Evolutionary conservation across 371 early-diverging fungal genomes (phyloP).

Genomic region (Vairimorpha necatrix): DNA sequence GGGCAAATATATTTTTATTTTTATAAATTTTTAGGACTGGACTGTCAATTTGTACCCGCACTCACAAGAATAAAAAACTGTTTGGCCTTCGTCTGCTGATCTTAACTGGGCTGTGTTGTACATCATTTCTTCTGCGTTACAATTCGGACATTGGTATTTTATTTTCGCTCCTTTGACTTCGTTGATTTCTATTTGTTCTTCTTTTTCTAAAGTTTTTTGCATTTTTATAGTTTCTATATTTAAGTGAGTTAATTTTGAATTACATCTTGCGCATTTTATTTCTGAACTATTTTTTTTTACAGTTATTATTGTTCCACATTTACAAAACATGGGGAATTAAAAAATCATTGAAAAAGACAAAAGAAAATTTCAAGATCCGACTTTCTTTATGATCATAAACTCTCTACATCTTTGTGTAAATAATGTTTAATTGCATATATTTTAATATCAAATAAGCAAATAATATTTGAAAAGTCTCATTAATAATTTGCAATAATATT

Average conservation of each 20-base stretch:
- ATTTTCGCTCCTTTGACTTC: conserved; percentile 66
- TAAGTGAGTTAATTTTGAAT: not conserved
- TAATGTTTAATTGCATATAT: too few relatives aligned
- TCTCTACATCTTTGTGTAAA: too few relatives aligned
- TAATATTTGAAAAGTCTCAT: too few relatives aligned
- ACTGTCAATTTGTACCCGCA: conserved; percentile 74
- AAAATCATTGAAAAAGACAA: not conserved
- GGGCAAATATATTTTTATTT: not conserved
- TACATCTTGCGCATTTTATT: conserved; percentile 43
- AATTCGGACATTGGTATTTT: conserved; percentile 83
- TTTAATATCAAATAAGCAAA: too few relatives aligned
- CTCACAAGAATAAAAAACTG: conserved; percentile 93
- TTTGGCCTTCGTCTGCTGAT: conserved; percentile 98
- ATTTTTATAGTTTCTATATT: not conserved
- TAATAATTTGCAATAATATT: too few relatives aligned
- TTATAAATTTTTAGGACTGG: conserved; percentile 58
- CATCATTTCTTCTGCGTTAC: conserved; percentile 79
- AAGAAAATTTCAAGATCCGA: not conserved
- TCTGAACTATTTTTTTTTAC: conserved; percentile 1
- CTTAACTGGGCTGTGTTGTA: conserved; percentile 95
- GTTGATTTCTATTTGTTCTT: conserved; percentile 4
- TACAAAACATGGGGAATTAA: conserved; percentile 50
- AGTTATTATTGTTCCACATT: conserved; percentile 48
- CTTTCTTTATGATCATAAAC: too few relatives aligned
- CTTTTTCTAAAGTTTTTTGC: conserved; percentile 12